Evolutionary conservation across 305 asterid genomes (phyloP).

Genomic region (Fraxinus sp.): DNA sequence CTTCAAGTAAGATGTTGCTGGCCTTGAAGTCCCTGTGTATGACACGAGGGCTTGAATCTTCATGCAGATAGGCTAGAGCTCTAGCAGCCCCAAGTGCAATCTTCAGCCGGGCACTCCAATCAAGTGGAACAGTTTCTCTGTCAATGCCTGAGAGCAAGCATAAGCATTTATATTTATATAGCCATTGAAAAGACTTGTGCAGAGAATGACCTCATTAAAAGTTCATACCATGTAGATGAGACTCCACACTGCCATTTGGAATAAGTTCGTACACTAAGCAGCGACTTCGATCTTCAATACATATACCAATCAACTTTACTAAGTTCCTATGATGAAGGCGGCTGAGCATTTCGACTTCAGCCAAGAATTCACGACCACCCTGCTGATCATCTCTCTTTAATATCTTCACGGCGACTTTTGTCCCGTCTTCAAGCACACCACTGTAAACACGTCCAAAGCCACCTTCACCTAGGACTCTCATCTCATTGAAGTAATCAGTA

Average conservation of each 20-base stretch:
- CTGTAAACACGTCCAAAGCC: constrained; percentile 92
- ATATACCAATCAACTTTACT: constrained; percentile 90
- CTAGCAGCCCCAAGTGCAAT: constrained; percentile 98
- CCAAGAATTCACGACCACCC: constrained; percentile 87
- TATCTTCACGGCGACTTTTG: constrained; percentile 72
- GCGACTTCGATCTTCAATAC: constrained; percentile 78
- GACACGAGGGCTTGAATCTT: constrained; percentile 94
- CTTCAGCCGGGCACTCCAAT: constrained; percentile 83
- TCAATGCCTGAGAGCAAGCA: constrained; percentile 56
- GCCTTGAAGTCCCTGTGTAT: constrained; percentile 96
- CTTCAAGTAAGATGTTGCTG: constrained; percentile 89
- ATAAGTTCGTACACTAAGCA: constrained; percentile 86
- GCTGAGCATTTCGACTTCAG: constrained; percentile 98
- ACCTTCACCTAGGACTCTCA: constrained; percentile 87
- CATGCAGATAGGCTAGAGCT: constrained; percentile 93
- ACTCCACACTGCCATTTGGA: constrained; percentile 90
- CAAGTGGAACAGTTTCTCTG: constrained; percentile 72
- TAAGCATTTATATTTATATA: constrained; percentile 9
- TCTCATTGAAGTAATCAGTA: constrained; percentile 74
- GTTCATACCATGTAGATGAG: constrained; percentile 82
- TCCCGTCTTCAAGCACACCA: constrained; percentile 80
- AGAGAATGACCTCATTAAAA: background rate
- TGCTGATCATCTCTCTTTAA: constrained; percentile 92
- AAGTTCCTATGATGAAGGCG: constrained; percentile 95
- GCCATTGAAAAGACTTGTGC: background rate